Evolutionary conservation across 495 filamentous ascomycete genomes (phyloP).

Genomic region (Penicillium canariense): DNA sequence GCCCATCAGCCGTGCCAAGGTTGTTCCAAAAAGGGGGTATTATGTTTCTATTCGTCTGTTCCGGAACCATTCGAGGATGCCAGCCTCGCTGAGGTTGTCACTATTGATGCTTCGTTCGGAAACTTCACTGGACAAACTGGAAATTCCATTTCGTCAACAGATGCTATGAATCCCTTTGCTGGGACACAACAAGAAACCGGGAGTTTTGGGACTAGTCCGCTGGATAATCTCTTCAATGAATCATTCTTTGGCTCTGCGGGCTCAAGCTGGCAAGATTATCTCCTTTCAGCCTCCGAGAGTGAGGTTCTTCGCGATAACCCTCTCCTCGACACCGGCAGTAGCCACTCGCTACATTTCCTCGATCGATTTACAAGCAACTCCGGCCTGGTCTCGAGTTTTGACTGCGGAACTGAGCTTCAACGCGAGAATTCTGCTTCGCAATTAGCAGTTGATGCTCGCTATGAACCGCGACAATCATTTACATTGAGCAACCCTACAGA

Average conservation of each 20-base stretch:
- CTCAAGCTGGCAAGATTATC: conserved; percentile 10
- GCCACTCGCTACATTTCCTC: conserved; percentile 17
- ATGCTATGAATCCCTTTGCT: conserved; percentile 3
- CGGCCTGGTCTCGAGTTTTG: conserved; percentile 20
- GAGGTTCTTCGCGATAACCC: not conserved
- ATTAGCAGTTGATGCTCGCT: conserved; percentile 3
- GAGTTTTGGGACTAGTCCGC: conserved; percentile 1
- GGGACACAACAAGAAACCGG: not conserved
- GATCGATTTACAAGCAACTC: conserved; percentile 24
- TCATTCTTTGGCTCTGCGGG: not conserved
- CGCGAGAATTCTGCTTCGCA: conserved; percentile 13
- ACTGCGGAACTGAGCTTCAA: conserved; percentile 21
- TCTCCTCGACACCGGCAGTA: not conserved
- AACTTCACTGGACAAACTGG: not conserved
- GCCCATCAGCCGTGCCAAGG: conserved; percentile 20
- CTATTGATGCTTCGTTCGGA: not conserved
- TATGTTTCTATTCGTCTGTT: conserved; percentile 15
- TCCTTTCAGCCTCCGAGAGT: not conserved
- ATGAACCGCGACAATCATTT: not conserved
- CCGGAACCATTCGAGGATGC: not conserved
- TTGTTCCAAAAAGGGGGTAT: conserved; percentile 12
- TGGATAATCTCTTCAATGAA: conserved; percentile 2
- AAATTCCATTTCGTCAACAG: not conserved
- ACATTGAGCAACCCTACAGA: not conserved
- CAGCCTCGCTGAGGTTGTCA: not conserved